These are phyloP conservation scores for Gastrolobium villosum DNA, from an alignment of 306 rosid genomes.

Conservation along the genomic window DNA sequence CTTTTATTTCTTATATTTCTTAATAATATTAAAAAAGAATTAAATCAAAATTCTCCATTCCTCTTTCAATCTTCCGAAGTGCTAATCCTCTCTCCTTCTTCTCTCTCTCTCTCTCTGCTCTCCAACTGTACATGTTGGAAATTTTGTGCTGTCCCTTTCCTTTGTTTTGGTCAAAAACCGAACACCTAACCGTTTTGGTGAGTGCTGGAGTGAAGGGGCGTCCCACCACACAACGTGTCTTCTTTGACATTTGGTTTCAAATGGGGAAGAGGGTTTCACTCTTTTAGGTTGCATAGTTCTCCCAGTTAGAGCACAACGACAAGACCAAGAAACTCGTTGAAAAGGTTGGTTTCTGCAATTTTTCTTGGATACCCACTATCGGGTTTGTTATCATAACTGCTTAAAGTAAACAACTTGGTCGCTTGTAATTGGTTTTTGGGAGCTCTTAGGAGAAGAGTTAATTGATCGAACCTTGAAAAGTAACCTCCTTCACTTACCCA, in stretches of 20 bases:
- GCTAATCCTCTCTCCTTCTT: constrained; percentile 53
- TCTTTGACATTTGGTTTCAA: constrained; percentile 57
- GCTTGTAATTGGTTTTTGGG: constrained; percentile 45
- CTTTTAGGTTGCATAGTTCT: constrained; percentile 36
- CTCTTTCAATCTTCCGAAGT: constrained; percentile 52
- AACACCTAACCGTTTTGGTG: constrained; percentile 59
- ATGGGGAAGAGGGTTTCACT: constrained; percentile 40
- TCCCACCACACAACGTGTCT: constrained; percentile 20
- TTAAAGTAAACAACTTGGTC: constrained; percentile 37
- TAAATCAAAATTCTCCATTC: constrained; percentile 53
- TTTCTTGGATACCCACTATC: constrained; percentile 29
- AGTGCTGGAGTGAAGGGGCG: constrained; percentile 34
- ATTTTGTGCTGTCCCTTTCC: constrained; percentile 60
- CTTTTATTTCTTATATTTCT: neutral
- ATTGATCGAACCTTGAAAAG: constrained; percentile 17
- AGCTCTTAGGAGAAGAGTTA: constrained; percentile 23
- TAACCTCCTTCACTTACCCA: constrained; percentile 45
- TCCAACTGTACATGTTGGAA: constrained; percentile 42
- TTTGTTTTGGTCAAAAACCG: constrained; percentile 60
- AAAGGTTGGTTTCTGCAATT: constrained; percentile 41
- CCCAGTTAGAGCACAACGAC: constrained; percentile 38
- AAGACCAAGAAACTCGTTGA: constrained; percentile 13
- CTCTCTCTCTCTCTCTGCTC: constrained; percentile 8
- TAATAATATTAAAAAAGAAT: neutral
- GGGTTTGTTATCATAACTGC: constrained; percentile 28